Evolutionary conservation across 306 rosid species (phyloP).

Genomic region (Nissolia schottii): DNA sequence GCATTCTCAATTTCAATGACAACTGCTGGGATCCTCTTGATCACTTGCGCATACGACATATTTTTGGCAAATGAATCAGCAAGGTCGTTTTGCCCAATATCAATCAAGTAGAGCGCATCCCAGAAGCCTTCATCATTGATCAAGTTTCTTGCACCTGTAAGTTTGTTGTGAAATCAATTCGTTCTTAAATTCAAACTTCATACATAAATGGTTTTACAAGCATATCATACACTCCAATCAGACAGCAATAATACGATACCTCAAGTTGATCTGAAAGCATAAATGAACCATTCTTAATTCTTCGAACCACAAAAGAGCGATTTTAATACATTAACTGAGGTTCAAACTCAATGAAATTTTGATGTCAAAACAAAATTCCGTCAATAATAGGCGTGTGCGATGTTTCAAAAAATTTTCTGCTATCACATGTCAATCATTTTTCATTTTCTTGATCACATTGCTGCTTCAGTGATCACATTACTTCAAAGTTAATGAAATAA

Average conservation of each 20-base stretch:
- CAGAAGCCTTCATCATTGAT: conserved; percentile 54
- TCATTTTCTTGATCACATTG: background rate
- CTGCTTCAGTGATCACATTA: background rate
- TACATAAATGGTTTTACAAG: background rate
- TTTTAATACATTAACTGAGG: background rate
- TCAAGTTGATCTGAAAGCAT: background rate
- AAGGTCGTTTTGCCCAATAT: conserved; percentile 90
- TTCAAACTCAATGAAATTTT: background rate
- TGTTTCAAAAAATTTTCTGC: background rate
- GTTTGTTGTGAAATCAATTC: conserved; percentile 10
- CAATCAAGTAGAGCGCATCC: conserved; percentile 82
- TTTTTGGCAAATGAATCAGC: conserved; percentile 69
- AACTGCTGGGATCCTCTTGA: conserved; percentile 56
- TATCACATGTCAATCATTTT: background rate
- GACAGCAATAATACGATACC: background rate
- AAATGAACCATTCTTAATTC: background rate
- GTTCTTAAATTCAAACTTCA: background rate
- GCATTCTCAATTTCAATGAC: conserved; percentile 60
- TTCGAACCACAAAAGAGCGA: background rate
- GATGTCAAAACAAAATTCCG: background rate
- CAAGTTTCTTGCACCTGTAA: conserved; percentile 43
- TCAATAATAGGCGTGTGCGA: background rate
- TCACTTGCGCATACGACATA: conserved; percentile 49
- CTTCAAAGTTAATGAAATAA: background rate
- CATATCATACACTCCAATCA: background rate